Conservation (phyloP, 345 rosid genomes). For the Salix exigua region DNA sequence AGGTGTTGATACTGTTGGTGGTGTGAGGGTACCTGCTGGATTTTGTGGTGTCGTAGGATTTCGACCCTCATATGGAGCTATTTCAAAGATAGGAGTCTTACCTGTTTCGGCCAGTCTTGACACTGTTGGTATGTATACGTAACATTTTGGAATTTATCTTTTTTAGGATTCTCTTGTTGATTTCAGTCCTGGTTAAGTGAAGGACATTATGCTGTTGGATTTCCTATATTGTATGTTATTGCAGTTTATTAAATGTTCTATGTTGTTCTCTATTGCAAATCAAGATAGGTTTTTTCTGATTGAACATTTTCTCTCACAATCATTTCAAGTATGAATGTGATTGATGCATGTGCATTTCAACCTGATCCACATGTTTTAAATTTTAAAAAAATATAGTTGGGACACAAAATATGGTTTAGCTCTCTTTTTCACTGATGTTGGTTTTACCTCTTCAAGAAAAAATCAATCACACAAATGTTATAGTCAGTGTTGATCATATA, state of each 20-base stretch:
- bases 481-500: neutral
- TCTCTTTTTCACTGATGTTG: neutral
- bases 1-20: conserved; percentile 90
- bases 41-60: conserved; percentile 86
- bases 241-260: neutral
- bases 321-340: neutral
- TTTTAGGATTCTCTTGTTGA: neutral
- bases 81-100: conserved; percentile 54
- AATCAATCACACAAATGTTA: neutral
- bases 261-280: neutral
- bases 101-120: conserved; percentile 77
- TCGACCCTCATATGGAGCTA: conserved; percentile 68
- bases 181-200: neutral
- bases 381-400: neutral
- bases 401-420: neutral
- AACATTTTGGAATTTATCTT: neutral
- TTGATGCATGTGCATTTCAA: neutral
- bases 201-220: neutral
- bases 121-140: conserved; percentile 63
- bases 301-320: neutral
- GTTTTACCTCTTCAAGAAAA: neutral
- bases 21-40: conserved; percentile 84
- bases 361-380: neutral
- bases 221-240: neutral
- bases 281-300: neutral